These are phyloP conservation scores for Kwoniella newhampshirensis DNA, from an alignment of 768 basidiomycete genomes.

Conservation along the genomic window DNA sequence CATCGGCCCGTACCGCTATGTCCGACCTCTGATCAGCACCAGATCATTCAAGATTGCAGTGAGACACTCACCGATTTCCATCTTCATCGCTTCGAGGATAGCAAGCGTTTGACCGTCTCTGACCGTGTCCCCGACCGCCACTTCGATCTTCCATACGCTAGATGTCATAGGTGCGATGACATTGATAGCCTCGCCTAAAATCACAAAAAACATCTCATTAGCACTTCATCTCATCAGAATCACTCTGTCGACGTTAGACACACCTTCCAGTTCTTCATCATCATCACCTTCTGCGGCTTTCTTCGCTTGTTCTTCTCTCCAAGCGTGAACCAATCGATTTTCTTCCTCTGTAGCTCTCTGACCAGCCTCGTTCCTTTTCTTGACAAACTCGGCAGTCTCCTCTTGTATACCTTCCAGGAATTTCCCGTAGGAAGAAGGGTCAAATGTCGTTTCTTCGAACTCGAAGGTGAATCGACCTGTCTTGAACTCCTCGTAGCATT, in stretches of 20 bases:
- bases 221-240: background rate
- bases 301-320: constrained; percentile 46
- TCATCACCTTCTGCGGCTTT: constrained; percentile 9
- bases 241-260: background rate
- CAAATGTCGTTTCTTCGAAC: constrained; percentile 61
- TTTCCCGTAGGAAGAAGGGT: constrained; percentile 58
- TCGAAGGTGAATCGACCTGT: constrained; percentile 43
- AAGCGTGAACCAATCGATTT: constrained; percentile 55
- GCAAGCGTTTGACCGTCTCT: constrained; percentile 30
- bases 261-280: background rate
- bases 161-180: constrained; percentile 37
- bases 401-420: constrained; percentile 57
- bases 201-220: background rate
- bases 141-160: constrained; percentile 35
- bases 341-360: constrained; percentile 54
- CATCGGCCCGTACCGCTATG: constrained; percentile 34
- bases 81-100: constrained; percentile 44
- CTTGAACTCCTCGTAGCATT: constrained; percentile 29
- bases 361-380: constrained; percentile 49
- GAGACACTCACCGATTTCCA: constrained; percentile 35
- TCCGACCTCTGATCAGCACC: background rate
- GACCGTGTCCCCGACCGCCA: constrained; percentile 26
- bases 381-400: constrained; percentile 57
- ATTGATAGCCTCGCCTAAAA: constrained; percentile 10
- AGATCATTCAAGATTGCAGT: background rate